Evolutionary conservation across 768 basidiomycete species (phyloP).

Genomic region (Suillus placidus): DNA sequence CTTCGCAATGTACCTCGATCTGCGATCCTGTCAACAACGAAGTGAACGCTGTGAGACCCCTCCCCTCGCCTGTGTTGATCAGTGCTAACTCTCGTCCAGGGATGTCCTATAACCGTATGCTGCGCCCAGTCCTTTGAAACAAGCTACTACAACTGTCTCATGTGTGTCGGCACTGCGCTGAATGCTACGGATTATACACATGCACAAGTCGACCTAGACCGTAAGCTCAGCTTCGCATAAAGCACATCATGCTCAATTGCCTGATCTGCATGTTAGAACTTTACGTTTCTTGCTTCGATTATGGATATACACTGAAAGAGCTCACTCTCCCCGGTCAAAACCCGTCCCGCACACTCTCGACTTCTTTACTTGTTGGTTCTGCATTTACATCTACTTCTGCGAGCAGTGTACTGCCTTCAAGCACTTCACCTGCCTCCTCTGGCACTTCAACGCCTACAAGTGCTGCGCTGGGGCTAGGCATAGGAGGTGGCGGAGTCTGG

Average conservation of each 20-base stretch:
- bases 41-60: constrained; percentile 23
- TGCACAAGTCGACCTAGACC: constrained; percentile 36
- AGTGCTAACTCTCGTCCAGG: constrained; percentile 19
- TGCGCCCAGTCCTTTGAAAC: constrained; percentile 44
- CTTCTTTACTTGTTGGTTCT: background rate
- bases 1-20: constrained; percentile 26
- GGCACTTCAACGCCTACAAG: background rate
- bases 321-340: constrained; percentile 30
- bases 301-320: constrained; percentile 26
- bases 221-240: constrained; percentile 27
- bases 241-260: background rate
- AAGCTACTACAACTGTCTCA: constrained; percentile 44
- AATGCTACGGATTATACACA: constrained; percentile 30
- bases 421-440: background rate
- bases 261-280: constrained; percentile 19
- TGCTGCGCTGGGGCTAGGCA: background rate
- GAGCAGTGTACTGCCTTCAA: background rate
- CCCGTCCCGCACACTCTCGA: constrained; percentile 14
- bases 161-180: constrained; percentile 38
- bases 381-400: background rate
- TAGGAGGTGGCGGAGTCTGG: background rate
- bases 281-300: constrained; percentile 29
- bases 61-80: constrained; percentile 9
- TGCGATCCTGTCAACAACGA: constrained; percentile 30
- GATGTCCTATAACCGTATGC: constrained; percentile 36